Evolutionary conservation across 192 early-diverging fungal species (phyloP), one percentile per base, ranked within the genome.

Genomic region (Geranomyces michiganensis): DNA sequence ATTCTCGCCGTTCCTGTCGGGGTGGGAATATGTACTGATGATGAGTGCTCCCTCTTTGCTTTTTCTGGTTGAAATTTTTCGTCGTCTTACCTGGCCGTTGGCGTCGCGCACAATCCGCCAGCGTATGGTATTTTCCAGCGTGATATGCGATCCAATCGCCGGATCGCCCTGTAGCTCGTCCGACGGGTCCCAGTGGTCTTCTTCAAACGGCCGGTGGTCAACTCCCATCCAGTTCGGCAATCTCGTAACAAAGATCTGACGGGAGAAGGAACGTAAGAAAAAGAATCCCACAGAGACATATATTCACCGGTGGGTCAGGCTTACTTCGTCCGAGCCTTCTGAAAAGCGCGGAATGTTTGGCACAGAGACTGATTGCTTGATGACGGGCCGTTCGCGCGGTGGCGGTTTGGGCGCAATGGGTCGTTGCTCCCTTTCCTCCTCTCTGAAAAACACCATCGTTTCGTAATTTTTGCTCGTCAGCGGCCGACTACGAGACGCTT

Each of bases 41-140:
- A 55, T 36, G 41, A 17, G 19, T n/a, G 19, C 0, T 41, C 31
- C 0, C 26, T 12, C 19, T 60, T 17, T n/a, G n/a, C n/a, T n/a
- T 43, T 64, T 21, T 8, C 26, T 19, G 62, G 62, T 17, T 64
- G 36, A 27, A 19, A 46, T 22, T n/a, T 21, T 9, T n/a, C 1
- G 9, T 17, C 3, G 15, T 29, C 56, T 21, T 31, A 31, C 48
- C 44, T 62, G 8, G 30, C 46, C 48, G 51, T 53, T 47, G 0
- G 44, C n/a, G 48, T 74, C 29, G 26, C 64, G 58, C 9, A 75
- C 78, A 31, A 83, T 77, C 32, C 93, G 80, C 93, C 93, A 94
- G 22, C 93, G 84, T 21, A 94, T 89, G 0, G 88, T 90, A 71
- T 87, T 90, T 73, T 94, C 89, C 13, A 88, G 78, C 47, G 71